A percentile compares a stretch with the other conserved stretches of the same genome.
These are phyloP conservation scores for Salix koriyanagi DNA, from an alignment of 345 rosid species.

Conservation along the genomic window DNA sequence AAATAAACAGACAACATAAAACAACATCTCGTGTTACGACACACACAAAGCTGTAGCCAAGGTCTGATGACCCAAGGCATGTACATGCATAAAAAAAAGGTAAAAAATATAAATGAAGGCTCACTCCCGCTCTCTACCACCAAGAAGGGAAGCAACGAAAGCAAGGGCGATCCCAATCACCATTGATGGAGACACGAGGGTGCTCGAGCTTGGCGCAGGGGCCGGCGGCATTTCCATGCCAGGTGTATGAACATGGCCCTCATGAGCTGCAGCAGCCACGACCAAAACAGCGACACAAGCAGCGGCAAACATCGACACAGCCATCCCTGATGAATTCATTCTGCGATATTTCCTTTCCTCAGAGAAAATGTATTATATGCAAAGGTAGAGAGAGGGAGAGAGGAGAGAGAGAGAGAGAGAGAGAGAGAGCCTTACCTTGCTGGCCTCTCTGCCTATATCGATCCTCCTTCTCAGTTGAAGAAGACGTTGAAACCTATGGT, in stretches of 20 bases:
- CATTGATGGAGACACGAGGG: conserved; percentile 16
- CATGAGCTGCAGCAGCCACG: conserved; percentile 22
- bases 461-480: too few species aligned
- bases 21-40: too few species aligned
- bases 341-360: background rate
- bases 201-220: background rate
- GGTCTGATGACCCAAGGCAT: background rate
- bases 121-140: conserved; percentile 3
- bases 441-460: background rate
- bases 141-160: conserved; percentile 15
- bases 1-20: too few species aligned
- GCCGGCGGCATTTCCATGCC: background rate
- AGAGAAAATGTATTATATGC: too few species aligned
- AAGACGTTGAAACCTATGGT: too few species aligned
- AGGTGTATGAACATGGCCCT: background rate
- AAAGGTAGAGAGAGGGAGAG: too few species aligned
- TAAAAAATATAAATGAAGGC: background rate
- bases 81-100: background rate
- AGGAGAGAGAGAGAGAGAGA: background rate
- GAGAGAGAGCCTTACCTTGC: background rate
- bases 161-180: conserved; percentile 17
- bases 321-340: conserved; percentile 14
- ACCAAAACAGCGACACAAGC: conserved; percentile 19
- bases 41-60: background rate
- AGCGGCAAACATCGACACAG: conserved; percentile 8